Percentiles rank a stretch among this genome's conserved stretches.
phyloP scores from a whole-genome alignment of 441 rosid genomes.

The Pelargonium myrrhifolium region DNA sequence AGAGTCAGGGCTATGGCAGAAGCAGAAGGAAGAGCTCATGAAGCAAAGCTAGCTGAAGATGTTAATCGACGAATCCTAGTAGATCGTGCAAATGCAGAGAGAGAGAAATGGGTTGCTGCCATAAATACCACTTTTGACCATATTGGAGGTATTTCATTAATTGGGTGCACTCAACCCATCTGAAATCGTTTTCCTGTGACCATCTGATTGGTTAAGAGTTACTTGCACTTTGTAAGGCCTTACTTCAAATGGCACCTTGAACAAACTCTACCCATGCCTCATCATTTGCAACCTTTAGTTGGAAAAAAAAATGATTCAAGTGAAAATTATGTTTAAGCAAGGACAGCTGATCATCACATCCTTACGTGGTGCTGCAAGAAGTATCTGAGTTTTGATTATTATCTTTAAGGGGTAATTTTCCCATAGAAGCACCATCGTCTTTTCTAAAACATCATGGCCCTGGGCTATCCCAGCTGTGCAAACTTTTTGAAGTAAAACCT shows the following conservation, averaged over 20 bases:
- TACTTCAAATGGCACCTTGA: not conserved
- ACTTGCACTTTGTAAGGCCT: not conserved
- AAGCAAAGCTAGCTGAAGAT: conserved; percentile 22
- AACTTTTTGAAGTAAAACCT: no score
- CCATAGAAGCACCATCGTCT: no score
- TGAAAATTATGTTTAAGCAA: not conserved
- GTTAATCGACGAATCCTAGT: conserved; percentile 10
- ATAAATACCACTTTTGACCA: conserved; percentile 13
- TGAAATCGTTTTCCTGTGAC: not conserved
- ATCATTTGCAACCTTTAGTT: not conserved
- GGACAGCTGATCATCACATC: not conserved
- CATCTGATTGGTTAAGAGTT: not conserved
- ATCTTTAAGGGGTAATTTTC: no score
- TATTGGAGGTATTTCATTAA: conserved; percentile 8
- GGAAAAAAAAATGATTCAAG: not conserved
- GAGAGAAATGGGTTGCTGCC: conserved; percentile 16
- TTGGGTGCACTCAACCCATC: not conserved
- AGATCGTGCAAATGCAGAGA: conserved; percentile 14
- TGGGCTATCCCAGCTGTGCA: no score
- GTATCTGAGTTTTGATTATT: not conserved
- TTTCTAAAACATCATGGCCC: no score
- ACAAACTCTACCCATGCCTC: not conserved
- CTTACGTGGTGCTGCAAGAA: not conserved
- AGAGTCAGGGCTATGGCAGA: conserved; percentile 13
- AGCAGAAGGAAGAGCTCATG: conserved; percentile 16